These are phyloP conservation scores for Eimeria mitis DNA, from an alignment of 169 alveolate genomes.

Conservation along the genomic window DNA sequence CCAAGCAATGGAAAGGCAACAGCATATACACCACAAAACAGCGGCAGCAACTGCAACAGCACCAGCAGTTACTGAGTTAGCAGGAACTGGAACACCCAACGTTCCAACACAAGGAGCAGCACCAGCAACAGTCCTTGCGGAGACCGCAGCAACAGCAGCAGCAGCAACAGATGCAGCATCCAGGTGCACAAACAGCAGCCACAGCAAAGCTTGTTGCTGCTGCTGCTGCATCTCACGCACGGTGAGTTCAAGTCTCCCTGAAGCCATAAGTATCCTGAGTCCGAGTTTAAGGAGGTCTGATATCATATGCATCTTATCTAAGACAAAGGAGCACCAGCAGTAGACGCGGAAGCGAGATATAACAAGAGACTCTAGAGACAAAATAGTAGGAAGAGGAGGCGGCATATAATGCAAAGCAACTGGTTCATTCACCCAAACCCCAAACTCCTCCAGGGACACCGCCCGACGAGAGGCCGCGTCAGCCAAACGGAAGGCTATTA, in stretches of 20 bases:
- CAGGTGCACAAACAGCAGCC: neutral
- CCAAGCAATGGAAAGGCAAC: too few relatives aligned
- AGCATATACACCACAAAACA: too few relatives aligned
- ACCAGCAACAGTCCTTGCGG: neutral
- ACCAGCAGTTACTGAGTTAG: too few relatives aligned
- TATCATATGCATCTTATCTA: constrained; percentile 90
- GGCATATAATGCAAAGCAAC: constrained; percentile 83
- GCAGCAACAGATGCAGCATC: neutral
- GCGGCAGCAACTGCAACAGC: too few relatives aligned
- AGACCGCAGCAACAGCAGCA: neutral
- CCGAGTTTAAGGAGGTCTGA: constrained; percentile 91
- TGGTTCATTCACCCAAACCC: constrained; percentile 62
- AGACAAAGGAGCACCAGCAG: constrained; percentile 91
- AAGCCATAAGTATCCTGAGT: constrained; percentile 83
- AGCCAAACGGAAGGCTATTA: constrained; percentile 45
- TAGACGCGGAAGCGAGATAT: constrained; percentile 87
- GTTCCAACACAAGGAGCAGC: neutral
- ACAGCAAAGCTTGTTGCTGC: neutral
- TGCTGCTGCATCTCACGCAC: constrained; percentile 5
- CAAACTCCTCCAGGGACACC: constrained; percentile 47
- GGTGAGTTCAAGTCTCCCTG: constrained; percentile 80
- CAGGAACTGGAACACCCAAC: too few relatives aligned
- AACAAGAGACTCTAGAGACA: constrained; percentile 88
- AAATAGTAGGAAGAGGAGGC: constrained; percentile 88
- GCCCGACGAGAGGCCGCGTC: constrained; percentile 32